phyloP scores from a whole-genome alignment of 169 alveolate species.

The Pseudocohnilembus persalinus region DNA sequence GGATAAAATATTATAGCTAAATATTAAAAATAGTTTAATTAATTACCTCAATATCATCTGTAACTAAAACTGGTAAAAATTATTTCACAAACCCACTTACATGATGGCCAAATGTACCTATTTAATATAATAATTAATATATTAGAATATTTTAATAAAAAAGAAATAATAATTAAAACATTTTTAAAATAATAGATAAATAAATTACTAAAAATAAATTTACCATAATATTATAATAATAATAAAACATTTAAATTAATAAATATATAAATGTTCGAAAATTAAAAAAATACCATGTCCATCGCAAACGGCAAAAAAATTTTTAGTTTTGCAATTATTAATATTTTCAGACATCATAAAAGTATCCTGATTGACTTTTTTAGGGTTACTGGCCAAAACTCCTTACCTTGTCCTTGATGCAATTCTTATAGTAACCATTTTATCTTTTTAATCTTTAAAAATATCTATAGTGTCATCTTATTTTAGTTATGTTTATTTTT shows the following conservation, averaged over 20 bases:
- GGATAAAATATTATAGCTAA: no score
- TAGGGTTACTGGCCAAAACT: conserved; percentile 17
- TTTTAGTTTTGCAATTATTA: background rate
- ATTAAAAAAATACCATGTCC: conserved; percentile 23
- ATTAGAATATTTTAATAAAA: no score
- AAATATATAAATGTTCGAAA: no score
- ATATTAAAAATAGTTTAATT: background rate
- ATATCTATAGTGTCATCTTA: background rate
- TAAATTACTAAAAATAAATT: no score
- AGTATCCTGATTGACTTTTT: conserved; percentile 12
- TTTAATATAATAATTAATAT: background rate
- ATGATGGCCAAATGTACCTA: conserved; percentile 58
- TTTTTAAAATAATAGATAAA: no score
- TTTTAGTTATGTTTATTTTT: background rate
- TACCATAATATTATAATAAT: no score
- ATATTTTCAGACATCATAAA: background rate
- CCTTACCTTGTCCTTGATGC: conserved; percentile 7
- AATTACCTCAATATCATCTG: conserved; percentile 7
- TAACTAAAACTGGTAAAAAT: conserved; percentile 41
- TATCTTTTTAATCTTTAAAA: background rate
- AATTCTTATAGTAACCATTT: background rate
- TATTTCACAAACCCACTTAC: conserved; percentile 54
- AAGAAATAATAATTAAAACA: no score
- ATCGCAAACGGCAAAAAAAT: conserved; percentile 49
- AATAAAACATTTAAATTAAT: no score